Evolutionary conservation across 148 eudicot species (phyloP).

Genomic region (Beta vulgaris): DNA sequence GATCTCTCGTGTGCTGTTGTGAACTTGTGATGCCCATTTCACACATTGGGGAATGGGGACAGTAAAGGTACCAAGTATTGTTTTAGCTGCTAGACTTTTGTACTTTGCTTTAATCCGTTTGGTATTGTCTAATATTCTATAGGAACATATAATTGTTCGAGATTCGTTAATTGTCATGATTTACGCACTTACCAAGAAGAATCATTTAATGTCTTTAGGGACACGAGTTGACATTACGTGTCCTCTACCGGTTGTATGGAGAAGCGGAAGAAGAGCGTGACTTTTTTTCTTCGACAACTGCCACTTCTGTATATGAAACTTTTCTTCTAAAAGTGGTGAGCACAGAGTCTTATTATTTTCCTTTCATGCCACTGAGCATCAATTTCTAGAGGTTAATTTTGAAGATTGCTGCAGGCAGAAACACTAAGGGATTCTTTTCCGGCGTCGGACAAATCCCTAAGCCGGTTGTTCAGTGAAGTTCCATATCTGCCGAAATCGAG

Average conservation of each 20-base stretch:
- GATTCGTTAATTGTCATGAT: background rate
- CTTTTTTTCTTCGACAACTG: conserved; percentile 82
- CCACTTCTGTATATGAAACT: conserved; percentile 81
- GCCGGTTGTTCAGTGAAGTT: conserved; percentile 76
- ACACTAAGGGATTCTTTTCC: conserved; percentile 85
- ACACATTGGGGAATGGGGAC: too few species aligned
- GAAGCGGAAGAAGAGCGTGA: conserved; percentile 94
- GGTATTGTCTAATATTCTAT: background rate
- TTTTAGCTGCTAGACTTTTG: too few species aligned
- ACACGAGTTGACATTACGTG: conserved; percentile 92
- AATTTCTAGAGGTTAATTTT: conserved; percentile 16
- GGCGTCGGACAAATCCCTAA: conserved; percentile 84
- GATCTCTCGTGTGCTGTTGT: too few species aligned
- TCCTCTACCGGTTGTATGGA: conserved; percentile 80
- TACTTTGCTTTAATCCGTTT: too few species aligned
- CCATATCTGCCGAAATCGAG: conserved; percentile 85
- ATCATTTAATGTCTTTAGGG: conserved; percentile 56
- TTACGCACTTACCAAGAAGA: conserved; percentile 27
- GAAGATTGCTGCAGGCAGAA: conserved; percentile 62
- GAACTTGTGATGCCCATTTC: too few species aligned
- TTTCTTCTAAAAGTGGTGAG: conserved; percentile 88
- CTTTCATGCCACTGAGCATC: background rate
- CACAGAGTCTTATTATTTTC: conserved; percentile 5
- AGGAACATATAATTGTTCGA: background rate
- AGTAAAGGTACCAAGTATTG: too few species aligned